Conservation (phyloP, 192 early-diverging fungal species). For the Coemansia sp. region DNA sequence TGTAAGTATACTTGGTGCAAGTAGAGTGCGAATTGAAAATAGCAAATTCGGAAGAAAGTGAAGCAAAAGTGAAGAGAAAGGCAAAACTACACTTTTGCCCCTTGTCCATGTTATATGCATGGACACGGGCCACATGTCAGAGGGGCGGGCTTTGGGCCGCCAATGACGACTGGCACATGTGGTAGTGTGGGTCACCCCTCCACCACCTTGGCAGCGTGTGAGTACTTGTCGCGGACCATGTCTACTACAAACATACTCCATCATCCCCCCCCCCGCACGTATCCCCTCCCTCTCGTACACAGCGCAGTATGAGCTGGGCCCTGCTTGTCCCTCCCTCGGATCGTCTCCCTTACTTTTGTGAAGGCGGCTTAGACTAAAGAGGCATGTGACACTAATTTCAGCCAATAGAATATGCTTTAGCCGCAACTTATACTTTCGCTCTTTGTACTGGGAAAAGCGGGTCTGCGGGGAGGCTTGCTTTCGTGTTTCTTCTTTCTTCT, state of each 20-base stretch:
- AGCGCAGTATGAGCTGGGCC: not conserved
- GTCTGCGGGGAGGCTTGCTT: not conserved
- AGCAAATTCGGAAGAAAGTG: not conserved
- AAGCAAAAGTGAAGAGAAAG: not conserved
- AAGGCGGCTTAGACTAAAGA: not conserved
- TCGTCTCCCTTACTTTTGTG: not conserved
- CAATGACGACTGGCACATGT: not conserved
- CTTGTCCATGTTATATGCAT: no score
- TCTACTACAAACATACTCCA: not conserved
- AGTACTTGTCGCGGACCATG: not conserved
- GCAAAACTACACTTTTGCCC: not conserved
- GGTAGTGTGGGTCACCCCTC: not conserved
- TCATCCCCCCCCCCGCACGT: not conserved
- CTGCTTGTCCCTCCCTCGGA: not conserved
- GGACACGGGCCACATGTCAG: not conserved
- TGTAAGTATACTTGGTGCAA: not conserved
- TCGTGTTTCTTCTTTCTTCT: not conserved
- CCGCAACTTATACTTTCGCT: not conserved
- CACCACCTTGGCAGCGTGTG: not conserved
- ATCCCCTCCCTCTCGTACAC: not conserved
- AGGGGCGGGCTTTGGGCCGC: not conserved
- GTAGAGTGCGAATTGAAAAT: not conserved
- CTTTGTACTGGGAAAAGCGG: not conserved
- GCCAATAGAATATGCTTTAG: not conserved
- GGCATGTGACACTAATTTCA: not conserved